Base-by-base conservation (phyloP, 148 eudicot species). In the Rhododendron henanense region DNA sequence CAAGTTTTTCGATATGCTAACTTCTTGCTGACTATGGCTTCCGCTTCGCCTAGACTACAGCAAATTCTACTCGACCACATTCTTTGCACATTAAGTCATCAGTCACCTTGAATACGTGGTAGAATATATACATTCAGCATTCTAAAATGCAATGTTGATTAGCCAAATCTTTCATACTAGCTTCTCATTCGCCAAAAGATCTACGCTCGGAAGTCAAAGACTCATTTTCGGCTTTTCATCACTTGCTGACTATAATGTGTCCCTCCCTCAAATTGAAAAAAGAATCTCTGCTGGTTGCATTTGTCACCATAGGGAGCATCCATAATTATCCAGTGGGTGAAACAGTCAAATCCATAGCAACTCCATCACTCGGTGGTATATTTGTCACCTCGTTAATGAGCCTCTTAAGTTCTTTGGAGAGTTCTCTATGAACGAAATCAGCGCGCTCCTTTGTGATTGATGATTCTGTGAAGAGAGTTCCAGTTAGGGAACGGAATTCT, bases 381-480 rank as follows among this genome's bases (percentile, higher is more conserved):
- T 87, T 87, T 53, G 88, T 88, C 48, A 88, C 91, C 84, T 90
- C 88, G 39, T 79, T 79, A 69, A 88, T 74, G 74, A 90, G 79
- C 83, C 90, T 90, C 16, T 81, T 59, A 13, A 90, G 87, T 86
- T 88, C 90, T 87, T 85, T 84, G 21, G 16, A 81, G 47, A 88
- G 89, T 83, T 88, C 92, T 87, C 18, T 47, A 23, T 78, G 85
- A 33, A 90, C 89, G 80, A 78, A 87, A 83, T 75, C 85, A 80
- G 86, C 85, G 23, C 89, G 88, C 87, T 88, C 86, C 82, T 88
- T 88, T 69, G 91, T 84, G 57, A 86, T 28, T 67, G 88, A 81
- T 84, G 91, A 90, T 81, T 89, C 91, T 7, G 81, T 47, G 67
- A 90, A 83, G 11, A 88, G 90, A 51, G 89, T 85, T 84, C 67